These are phyloP conservation scores for Trichopus zeylanicus DNA, from an alignment of 116 monocot genomes.

Conservation along the genomic window DNA sequence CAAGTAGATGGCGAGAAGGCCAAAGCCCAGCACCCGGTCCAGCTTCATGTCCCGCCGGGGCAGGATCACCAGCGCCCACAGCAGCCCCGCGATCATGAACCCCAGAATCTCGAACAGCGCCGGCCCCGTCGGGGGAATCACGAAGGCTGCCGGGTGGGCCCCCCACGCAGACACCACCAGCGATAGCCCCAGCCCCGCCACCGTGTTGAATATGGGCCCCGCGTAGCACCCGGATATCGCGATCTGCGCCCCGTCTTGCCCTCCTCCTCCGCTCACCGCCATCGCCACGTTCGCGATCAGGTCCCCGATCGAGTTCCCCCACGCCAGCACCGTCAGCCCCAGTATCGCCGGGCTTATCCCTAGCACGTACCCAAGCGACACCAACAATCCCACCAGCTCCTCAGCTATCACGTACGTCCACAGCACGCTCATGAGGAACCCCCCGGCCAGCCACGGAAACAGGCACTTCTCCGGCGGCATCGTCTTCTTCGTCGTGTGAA, in stretches of 20 bases:
- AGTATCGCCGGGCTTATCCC: constrained; percentile 14
- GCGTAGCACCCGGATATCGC: constrained; percentile 28
- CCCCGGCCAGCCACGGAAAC: constrained; percentile 29
- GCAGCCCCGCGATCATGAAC: constrained; percentile 15
- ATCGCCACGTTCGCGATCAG: constrained; percentile 34
- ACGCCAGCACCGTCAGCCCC: constrained; percentile 34
- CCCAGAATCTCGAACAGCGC: constrained; percentile 18
- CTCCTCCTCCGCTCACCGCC: constrained; percentile 24
- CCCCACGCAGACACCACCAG: constrained; percentile 17
- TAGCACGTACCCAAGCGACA: constrained; percentile 10
- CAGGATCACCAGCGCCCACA: constrained; percentile 29
- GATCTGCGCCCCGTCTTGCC: constrained; percentile 25
- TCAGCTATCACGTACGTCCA: constrained; percentile 33
- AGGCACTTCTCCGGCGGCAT: constrained; percentile 13
- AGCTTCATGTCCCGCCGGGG: constrained; percentile 24
- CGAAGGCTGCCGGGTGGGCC: constrained; percentile 11
- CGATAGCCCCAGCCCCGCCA: constrained; percentile 28
- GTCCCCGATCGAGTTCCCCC: constrained; percentile 51
- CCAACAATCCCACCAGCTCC: constrained; percentile 25
- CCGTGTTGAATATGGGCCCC: constrained; percentile 20
- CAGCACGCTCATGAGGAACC: constrained; percentile 33
- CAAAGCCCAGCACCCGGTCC: constrained; percentile 17
- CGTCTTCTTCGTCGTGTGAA: constrained; percentile 4
- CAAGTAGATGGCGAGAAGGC: constrained; percentile 20
- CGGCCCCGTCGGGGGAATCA: constrained; percentile 6